These are phyloP conservation scores for Cunninghamia lanceolata DNA, from an alignment of 75 land plant genomes.

Conservation along the genomic window DNA sequence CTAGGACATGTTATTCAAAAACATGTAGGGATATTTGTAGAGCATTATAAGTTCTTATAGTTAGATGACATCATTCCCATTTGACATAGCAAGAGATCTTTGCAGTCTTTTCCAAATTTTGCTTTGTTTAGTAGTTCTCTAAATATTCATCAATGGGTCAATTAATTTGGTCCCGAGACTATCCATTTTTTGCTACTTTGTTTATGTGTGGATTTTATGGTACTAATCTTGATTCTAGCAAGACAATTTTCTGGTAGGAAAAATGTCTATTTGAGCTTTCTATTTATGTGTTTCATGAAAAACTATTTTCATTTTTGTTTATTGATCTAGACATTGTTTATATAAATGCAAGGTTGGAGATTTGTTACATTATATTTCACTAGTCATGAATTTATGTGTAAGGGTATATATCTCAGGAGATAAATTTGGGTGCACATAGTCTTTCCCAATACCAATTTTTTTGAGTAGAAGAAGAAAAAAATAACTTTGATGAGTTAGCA, in stretches of 20 bases:
- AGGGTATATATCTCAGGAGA: constrained; percentile 68
- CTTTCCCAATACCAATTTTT: constrained; percentile 58
- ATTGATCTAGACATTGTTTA: neutral
- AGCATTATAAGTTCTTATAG: neutral
- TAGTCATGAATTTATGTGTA: neutral
- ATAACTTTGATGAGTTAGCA: constrained; percentile 63
- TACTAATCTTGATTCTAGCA: too few relatives aligned
- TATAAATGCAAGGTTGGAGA: neutral
- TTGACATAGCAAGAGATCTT: neutral
- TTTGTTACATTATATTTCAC: neutral
- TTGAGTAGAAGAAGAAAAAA: constrained; percentile 84
- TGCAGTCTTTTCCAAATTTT: neutral
- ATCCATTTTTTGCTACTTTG: neutral
- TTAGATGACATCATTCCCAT: neutral
- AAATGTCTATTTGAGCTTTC: neutral
- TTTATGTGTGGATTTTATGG: neutral
- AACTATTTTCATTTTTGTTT: neutral
- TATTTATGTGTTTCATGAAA: neutral
- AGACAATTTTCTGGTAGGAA: neutral
- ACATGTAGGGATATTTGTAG: neutral
- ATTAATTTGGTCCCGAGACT: neutral
- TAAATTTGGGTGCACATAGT: constrained; percentile 55
- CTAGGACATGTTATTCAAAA: neutral
- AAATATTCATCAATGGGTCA: neutral
- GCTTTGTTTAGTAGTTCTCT: neutral